phyloP scores from a whole-genome alignment of 192 early-diverging fungal genomes.

The Coemansia sp. region DNA sequence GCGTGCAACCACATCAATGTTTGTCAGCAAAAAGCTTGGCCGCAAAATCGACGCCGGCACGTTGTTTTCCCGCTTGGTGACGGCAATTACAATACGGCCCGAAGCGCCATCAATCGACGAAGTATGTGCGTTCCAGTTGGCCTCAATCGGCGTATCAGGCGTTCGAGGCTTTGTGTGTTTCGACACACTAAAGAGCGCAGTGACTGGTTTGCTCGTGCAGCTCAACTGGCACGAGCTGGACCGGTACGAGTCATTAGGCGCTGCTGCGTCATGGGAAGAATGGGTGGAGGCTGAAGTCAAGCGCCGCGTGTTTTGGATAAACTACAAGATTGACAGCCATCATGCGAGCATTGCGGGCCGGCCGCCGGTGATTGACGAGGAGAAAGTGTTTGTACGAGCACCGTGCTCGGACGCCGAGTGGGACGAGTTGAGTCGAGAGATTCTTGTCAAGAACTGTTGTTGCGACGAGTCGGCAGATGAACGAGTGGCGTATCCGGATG shows the following conservation, averaged over 20 bases:
- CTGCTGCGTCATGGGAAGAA: conserved; percentile 23
- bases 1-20: conserved; percentile 20
- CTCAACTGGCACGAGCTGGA: conserved; percentile 43
- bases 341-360: conserved; percentile 19
- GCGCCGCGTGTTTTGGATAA: conserved; percentile 40
- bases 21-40: conserved; percentile 12
- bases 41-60: conserved; percentile 9
- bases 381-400: conserved; percentile 6
- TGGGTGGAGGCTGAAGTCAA: conserved; percentile 42
- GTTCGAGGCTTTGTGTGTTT: conserved; percentile 10
- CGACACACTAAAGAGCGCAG: conserved; percentile 22
- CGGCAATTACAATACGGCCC: conserved; percentile 7
- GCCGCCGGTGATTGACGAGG: conserved; percentile 12
- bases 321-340: conserved; percentile 26
- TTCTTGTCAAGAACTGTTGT: conserved; percentile 11
- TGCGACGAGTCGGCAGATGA: conserved; percentile 8
- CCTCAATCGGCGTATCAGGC: conserved; percentile 12
- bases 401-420: conserved; percentile 36
- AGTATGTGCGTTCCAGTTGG: conserved; percentile 33
- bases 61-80: conserved; percentile 16
- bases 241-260: conserved; percentile 5
- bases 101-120: conserved; percentile 20
- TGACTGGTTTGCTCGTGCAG: conserved; percentile 25
- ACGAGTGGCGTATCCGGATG: neutral
- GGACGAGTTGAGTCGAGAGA: conserved; percentile 28